Base-by-base conservation (phyloP, 495 filamentous ascomycete species). In the Daldinia loculata region DNA sequence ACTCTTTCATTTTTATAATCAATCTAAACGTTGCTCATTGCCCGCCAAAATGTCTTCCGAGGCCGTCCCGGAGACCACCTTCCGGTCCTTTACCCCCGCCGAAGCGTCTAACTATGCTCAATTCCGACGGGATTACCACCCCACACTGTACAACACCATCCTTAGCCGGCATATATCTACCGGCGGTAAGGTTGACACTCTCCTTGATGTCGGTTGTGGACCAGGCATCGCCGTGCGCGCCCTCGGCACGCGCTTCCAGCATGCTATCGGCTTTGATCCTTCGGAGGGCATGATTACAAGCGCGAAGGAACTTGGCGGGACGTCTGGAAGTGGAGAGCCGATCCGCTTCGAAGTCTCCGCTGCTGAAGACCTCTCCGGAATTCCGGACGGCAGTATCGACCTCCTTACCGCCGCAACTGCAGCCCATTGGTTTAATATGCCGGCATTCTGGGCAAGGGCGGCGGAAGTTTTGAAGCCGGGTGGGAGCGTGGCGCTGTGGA, bases 401-500 rank as follows among this genome's bases (percentile, higher is more conserved):
- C 43, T 48, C 3, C 8, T 52, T 19, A 41, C 50, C 24, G 51
- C 51, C n/a, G 61, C 61, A 3, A 64, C 61, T 6, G 61, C 61
- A 0, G 61, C 61, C 0, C 61, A 64, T n/a, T 64, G 61, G 61
- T 64, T 64, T 22, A 38, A 64, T 8, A 56, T 64, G 61, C 19
- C 38, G 15, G 38, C 38, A 9, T 64, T 64, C 17, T 64, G 61
- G 61, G 51, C 51, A 14, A 52, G 61, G 6, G 61, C 61, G 17
- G 61, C 61, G n/a, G 38, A 56, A 11, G 61, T 64, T 1, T 51
- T 64, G 15, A 64, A 64, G 19, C 61, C 61, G 15, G 61, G 61
- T 38, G 61, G 61, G 17, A 56, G 51, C n/a, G 61, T 64, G 6
- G 61, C 61, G 7, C 7, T 64, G 8, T 64, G 61, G 61, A 45